A percentile compares a stretch with the other conserved stretches of the same genome.
phyloP scores from a whole-genome alignment of 768 basidiomycete species.

The Trametes meyenii region DNA sequence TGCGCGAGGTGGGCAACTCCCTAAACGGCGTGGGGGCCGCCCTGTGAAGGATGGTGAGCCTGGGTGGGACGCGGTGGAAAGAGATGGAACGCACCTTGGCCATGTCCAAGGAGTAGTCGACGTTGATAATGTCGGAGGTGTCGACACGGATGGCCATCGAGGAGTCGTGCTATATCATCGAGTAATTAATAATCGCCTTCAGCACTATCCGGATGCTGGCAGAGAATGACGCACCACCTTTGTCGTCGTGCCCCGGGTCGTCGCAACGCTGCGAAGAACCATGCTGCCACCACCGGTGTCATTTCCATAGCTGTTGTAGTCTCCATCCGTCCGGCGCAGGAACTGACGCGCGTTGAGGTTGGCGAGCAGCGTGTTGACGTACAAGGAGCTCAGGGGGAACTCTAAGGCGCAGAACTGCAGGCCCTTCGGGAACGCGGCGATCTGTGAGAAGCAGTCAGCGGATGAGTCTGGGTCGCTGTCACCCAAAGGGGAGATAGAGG shows the following conservation, averaged over 20 bases:
- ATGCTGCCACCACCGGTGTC: background rate
- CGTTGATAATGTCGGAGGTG: background rate
- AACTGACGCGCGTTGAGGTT: conserved; percentile 14
- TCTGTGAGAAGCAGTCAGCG: background rate
- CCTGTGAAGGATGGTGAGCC: no score
- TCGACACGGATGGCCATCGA: background rate
- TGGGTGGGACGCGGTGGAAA: no score
- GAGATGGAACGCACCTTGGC: no score
- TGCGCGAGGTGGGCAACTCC: no score
- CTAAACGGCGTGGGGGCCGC: no score
- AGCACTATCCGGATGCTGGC: background rate
- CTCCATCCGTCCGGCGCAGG: background rate
- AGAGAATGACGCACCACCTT: background rate
- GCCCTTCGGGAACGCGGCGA: background rate
- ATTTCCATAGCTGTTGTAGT: background rate
- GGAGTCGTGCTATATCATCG: background rate
- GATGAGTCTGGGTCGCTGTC: no score
- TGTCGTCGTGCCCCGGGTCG: background rate
- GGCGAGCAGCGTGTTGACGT: conserved; percentile 13
- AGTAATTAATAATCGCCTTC: background rate
- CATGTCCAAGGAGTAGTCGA: background rate
- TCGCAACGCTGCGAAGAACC: background rate
- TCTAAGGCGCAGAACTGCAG: conserved; percentile 8
- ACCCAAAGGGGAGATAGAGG: background rate
- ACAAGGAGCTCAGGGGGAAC: conserved; percentile 4